Percentiles rank a stretch among this genome's conserved stretches.
Evolutionary conservation across 2,329 filamentous ascomycete species (phyloP).

Genomic region (Paradendryphiella salina): DNA sequence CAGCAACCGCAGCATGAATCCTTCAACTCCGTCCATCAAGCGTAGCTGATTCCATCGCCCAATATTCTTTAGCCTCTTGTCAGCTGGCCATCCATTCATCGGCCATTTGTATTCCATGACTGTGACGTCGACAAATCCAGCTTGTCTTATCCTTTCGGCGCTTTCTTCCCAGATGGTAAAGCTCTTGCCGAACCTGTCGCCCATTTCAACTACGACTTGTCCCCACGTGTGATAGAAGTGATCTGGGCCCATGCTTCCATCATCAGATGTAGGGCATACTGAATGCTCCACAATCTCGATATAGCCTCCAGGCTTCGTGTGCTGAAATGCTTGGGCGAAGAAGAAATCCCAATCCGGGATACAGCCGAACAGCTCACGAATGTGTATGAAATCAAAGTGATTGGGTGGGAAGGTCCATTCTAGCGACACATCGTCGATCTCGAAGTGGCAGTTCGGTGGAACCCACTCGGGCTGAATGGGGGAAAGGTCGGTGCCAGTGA

Average conservation of each 20-base stretch:
- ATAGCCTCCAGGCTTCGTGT: slow-evolving; percentile 50
- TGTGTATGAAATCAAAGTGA: slow-evolving; percentile 52
- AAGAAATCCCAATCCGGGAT: slow-evolving; percentile 54
- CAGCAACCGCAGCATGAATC: slow-evolving; percentile 44
- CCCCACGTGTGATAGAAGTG: slow-evolving; percentile 46
- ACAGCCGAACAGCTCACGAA: slow-evolving; percentile 52
- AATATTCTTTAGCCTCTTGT: slow-evolving; percentile 42
- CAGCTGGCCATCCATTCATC: slow-evolving; percentile 42
- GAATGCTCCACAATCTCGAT: slow-evolving; percentile 51
- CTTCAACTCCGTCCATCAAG: slow-evolving; percentile 45
- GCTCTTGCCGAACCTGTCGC: slow-evolving; percentile 45
- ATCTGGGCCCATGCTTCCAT: slow-evolving; percentile 46
- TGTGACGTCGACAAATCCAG: slow-evolving; percentile 43
- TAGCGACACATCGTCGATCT: slow-evolving; percentile 52
- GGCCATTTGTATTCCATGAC: slow-evolving; percentile 43
- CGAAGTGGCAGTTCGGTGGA: slow-evolving; percentile 53
- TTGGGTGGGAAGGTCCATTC: slow-evolving; percentile 48
- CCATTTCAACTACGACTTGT: slow-evolving; percentile 41
- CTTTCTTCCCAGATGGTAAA: slow-evolving; percentile 44
- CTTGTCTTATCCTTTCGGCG: slow-evolving; percentile 36
- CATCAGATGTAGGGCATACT: slow-evolving; percentile 47
- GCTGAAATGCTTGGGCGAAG: slow-evolving; percentile 41
- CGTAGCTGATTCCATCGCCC: slow-evolving; percentile 45
- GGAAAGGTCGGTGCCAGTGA: slow-evolving; percentile 53
- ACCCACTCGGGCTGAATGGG: slow-evolving; percentile 56